These are phyloP conservation scores for Fusarium albosuccineum DNA, from an alignment of 2,329 filamentous ascomycete species.

Conservation along the genomic window DNA sequence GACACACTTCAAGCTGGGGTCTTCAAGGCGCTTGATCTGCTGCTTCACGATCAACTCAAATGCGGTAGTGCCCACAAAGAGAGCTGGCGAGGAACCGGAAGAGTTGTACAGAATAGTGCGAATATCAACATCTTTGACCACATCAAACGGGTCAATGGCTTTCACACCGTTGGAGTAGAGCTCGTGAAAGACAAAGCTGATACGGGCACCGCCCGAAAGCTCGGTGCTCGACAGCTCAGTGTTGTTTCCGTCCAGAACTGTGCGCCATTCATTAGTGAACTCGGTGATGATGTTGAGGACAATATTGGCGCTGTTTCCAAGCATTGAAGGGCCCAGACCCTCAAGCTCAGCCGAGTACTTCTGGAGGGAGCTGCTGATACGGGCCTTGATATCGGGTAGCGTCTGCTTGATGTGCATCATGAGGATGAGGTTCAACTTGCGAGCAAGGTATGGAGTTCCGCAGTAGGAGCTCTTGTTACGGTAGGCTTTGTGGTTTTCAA, in stretches of 20 bases:
- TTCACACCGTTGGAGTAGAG: constrained; percentile 98
- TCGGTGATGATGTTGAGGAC: constrained; percentile 99
- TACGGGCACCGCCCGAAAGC: constrained; percentile 95
- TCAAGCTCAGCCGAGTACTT: constrained; percentile 90
- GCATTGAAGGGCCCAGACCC: constrained; percentile 90
- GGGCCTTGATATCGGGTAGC: constrained; percentile 96
- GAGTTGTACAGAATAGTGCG: constrained; percentile 98
- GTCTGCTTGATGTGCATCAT: constrained; percentile 99
- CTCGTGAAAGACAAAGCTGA: constrained; percentile 99
- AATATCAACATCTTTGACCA: constrained; percentile 97
- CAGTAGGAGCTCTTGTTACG: constrained; percentile 99
- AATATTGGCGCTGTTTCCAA: constrained; percentile 96
- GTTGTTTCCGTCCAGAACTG: constrained; percentile 95
- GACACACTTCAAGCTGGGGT: constrained; percentile 97
- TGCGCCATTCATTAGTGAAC: constrained; percentile 97
- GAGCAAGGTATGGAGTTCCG: constrained; percentile 94
- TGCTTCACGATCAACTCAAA: constrained; percentile 99
- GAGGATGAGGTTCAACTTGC: constrained; percentile 97
- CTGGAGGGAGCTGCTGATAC: constrained; percentile 91
- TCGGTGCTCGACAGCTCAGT: constrained; percentile 95
- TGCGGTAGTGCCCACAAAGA: constrained; percentile 98
- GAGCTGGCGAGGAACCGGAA: constrained; percentile 94
- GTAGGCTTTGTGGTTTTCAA: constrained; percentile 98
- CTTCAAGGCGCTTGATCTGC: constrained; percentile 95
- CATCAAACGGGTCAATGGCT: constrained; percentile 96